phyloP scores from a whole-genome alignment of 2,329 filamentous ascomycete genomes.

The Epichloe baconii region DNA sequence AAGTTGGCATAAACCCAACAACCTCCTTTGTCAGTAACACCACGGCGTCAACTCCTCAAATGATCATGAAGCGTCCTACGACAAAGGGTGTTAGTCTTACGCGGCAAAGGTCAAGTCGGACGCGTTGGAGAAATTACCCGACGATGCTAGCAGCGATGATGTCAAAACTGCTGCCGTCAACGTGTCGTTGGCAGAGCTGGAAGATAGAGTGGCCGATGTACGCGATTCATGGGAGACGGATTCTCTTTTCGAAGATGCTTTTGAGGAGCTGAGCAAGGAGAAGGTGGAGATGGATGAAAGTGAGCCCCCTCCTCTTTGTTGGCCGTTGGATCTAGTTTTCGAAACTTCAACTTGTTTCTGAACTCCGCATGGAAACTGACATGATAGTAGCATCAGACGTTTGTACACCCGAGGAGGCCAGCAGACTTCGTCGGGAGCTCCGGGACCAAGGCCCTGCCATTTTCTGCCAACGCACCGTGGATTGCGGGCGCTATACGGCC shows the following conservation, averaged over 20 bases:
- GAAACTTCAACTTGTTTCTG: neutral
- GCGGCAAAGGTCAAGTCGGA: constrained; percentile 21
- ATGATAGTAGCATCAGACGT: constrained; percentile 27
- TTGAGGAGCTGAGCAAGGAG: constrained; percentile 45
- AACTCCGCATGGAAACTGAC: neutral
- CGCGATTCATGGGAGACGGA: constrained; percentile 49
- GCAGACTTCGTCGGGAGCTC: constrained; percentile 54
- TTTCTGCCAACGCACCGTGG: constrained; percentile 63
- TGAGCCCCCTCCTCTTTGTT: neutral
- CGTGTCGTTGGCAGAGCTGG: constrained; percentile 30
- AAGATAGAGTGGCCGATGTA: constrained; percentile 38
- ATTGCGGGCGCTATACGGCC: constrained; percentile 55
- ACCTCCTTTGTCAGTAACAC: neutral
- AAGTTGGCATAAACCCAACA: too few relatives aligned
- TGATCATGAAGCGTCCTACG: constrained; percentile 10
- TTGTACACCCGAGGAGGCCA: constrained; percentile 57
- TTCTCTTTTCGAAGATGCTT: constrained; percentile 48
- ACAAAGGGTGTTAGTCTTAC: constrained; percentile 19
- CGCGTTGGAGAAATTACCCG: constrained; percentile 22
- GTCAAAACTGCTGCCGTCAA: constrained; percentile 23
- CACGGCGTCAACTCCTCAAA: neutral
- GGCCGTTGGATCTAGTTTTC: too few relatives aligned
- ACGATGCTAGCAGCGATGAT: constrained; percentile 22
- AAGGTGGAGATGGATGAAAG: constrained; percentile 26
- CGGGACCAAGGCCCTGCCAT: constrained; percentile 63